Conservation (phyloP, 495 filamentous ascomycete species). For the Letharia columbiana region DNA sequence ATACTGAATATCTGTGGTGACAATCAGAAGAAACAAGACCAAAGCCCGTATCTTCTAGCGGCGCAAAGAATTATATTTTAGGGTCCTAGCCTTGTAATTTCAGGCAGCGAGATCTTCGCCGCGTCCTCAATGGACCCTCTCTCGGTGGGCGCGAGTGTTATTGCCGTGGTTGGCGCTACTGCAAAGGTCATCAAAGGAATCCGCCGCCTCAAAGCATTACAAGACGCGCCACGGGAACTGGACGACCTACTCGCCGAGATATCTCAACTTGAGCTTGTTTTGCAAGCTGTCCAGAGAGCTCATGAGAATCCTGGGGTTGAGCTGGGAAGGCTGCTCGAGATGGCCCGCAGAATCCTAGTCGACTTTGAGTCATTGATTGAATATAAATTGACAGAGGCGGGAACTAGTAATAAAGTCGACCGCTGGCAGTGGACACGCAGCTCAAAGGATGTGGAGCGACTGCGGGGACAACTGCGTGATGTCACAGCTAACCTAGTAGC, state of each 20-base stretch:
- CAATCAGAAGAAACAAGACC: too few species aligned
- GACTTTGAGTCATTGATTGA: slow-evolving; percentile 1
- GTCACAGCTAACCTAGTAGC: neutral
- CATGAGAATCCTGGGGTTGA: neutral
- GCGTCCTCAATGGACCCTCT: slow-evolving; percentile 3
- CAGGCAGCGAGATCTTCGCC: neutral
- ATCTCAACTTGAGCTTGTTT: neutral
- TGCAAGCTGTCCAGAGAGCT: neutral
- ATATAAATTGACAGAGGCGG: slow-evolving; percentile 4
- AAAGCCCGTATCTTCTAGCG: too few species aligned
- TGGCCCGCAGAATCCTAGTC: neutral
- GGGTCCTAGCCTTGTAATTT: neutral
- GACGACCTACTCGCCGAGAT: slow-evolving; percentile 9
- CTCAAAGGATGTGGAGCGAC: neutral
- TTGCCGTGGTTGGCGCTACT: slow-evolving; percentile 10
- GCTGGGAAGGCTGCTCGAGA: neutral
- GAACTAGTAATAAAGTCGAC: slow-evolving; percentile 4
- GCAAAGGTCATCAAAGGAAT: slow-evolving; percentile 4
- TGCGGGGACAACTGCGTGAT: slow-evolving; percentile 1
- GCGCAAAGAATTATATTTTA: neutral
- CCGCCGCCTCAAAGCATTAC: neutral
- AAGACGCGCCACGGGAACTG: slow-evolving; percentile 4
- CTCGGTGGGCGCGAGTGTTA: slow-evolving; percentile 6
- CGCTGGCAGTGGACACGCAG: slow-evolving; percentile 4
- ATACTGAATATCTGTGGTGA: neutral